These are phyloP conservation scores for Geotrichum klebahnii DNA, from an alignment of 1,139 yeast species.

Conservation along the genomic window DNA sequence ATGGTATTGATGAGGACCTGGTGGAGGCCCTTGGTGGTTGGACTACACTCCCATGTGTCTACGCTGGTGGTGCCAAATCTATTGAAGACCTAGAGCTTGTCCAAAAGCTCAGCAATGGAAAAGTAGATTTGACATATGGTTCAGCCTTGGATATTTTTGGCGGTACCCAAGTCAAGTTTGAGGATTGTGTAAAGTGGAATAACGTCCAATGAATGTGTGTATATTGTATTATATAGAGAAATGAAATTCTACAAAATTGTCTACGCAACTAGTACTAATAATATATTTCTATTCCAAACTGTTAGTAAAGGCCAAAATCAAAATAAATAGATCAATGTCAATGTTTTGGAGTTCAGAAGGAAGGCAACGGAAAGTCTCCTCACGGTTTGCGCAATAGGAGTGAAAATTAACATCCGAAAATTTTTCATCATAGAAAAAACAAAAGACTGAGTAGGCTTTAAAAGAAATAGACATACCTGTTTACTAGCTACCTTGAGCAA, in stretches of 20 bases:
- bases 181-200: slow-evolving; percentile 75
- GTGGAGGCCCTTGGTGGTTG: slow-evolving; percentile 72
- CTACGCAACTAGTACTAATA: not conserved
- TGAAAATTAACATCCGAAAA: slow-evolving; percentile 21
- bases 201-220: slow-evolving; percentile 6
- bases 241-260: not conserved
- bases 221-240: not conserved
- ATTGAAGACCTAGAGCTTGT: slow-evolving; percentile 65
- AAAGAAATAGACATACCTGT: too few species aligned
- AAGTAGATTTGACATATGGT: slow-evolving; percentile 87
- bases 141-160: slow-evolving; percentile 94
- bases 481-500: too few species aligned
- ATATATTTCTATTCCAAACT: not conserved
- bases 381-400: slow-evolving; percentile 21
- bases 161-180: slow-evolving; percentile 69
- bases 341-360: slow-evolving; percentile 16
- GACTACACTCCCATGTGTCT: slow-evolving; percentile 76
- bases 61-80: slow-evolving; percentile 94
- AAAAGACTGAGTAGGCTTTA: too few species aligned
- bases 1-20: slow-evolving; percentile 79
- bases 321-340: not conserved
- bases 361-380: slow-evolving; percentile 23
- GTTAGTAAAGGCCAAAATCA: not conserved
- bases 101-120: slow-evolving; percentile 62
- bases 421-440: slow-evolving; percentile 19